Percentiles rank a stretch among this genome's conserved stretches.
Conservation (phyloP, 23 red algal species). For the Chondrus crispus region DNA sequence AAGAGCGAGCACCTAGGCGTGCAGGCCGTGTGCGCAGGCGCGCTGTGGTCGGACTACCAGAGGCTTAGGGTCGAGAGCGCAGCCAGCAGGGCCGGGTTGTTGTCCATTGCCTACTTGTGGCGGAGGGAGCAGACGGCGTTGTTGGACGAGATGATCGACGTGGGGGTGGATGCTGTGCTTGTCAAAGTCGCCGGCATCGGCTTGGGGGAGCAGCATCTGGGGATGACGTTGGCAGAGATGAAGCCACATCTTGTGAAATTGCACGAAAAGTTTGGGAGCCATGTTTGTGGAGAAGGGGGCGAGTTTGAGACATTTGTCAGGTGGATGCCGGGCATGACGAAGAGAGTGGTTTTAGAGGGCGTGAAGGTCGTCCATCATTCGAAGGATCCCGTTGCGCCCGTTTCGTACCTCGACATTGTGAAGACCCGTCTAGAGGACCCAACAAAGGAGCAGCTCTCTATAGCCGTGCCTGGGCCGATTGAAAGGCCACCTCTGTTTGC, state of each 20-base stretch:
- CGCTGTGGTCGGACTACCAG: constrained; percentile 97
- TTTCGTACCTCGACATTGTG: constrained; percentile 37
- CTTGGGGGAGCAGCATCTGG: constrained; percentile 59
- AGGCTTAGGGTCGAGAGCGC: constrained; percentile 87
- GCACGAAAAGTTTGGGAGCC: constrained; percentile 74
- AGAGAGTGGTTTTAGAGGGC: constrained; percentile 59
- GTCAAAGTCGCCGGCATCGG: constrained; percentile 93
- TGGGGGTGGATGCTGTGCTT: constrained; percentile 77
- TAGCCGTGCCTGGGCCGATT: background rate
- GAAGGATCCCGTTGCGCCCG: constrained; percentile 57
- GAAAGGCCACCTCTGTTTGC: background rate
- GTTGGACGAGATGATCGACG: constrained; percentile 71
- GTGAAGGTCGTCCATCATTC: constrained; percentile 26
- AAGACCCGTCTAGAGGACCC: constrained; percentile 4
- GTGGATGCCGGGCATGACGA: constrained; percentile 68
- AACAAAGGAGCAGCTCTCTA: background rate
- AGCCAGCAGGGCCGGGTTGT: constrained; percentile 36
- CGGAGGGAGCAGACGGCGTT: constrained; percentile 64
- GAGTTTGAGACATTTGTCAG: constrained; percentile 94
- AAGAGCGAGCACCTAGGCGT: constrained; percentile 24
- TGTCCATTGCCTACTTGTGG: constrained; percentile 81
- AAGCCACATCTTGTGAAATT: constrained; percentile 50
- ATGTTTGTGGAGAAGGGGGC: constrained; percentile 95
- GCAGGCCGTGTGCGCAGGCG: constrained; percentile 76
- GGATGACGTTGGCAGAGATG: constrained; percentile 61